These are phyloP conservation scores for Aspergillus spinulosporus DNA, from an alignment of 2,329 filamentous ascomycete species.

Conservation along the genomic window DNA sequence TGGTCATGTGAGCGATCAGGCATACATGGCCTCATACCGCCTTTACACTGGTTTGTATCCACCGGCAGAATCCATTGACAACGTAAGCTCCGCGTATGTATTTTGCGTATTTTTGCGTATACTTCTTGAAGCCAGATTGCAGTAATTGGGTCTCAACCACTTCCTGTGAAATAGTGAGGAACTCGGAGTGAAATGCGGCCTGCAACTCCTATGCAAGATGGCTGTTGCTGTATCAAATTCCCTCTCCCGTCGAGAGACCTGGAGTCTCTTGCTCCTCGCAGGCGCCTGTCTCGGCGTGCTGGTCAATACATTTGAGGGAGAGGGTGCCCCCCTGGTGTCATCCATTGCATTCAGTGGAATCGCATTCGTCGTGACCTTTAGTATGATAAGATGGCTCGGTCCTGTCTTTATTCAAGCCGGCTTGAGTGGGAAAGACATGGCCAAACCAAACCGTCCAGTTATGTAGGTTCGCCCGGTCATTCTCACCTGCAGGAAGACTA, in stretches of 20 bases:
- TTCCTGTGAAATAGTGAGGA: background rate
- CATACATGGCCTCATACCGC: background rate
- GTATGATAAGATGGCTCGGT: constrained; percentile 90
- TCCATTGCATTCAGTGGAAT: constrained; percentile 86
- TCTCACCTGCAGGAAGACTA: constrained; percentile 6
- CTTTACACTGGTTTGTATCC: background rate
- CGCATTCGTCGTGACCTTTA: constrained; percentile 78
- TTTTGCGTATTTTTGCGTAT: constrained; percentile 5
- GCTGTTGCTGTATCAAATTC: constrained; percentile 26
- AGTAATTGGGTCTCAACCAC: constrained; percentile 2
- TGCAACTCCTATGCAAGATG: constrained; percentile 30
- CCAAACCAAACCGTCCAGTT: constrained; percentile 71
- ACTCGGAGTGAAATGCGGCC: background rate
- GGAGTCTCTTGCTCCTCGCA: constrained; percentile 63
- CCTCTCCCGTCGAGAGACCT: constrained; percentile 56
- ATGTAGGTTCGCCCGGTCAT: constrained; percentile 53
- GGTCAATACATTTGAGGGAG: constrained; percentile 73
- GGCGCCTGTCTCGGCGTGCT: constrained; percentile 72
- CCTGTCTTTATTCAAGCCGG: constrained; percentile 84
- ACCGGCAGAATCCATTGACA: background rate
- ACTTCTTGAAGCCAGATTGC: constrained; percentile 36
- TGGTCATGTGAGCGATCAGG: constrained; percentile 4
- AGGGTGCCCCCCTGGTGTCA: constrained; percentile 85
- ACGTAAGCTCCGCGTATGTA: constrained; percentile 21
- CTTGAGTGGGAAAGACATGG: constrained; percentile 85